Evolutionary conservation across 2,329 filamentous ascomycete species (phyloP).

Genomic region (Biscogniauxia marginata): DNA sequence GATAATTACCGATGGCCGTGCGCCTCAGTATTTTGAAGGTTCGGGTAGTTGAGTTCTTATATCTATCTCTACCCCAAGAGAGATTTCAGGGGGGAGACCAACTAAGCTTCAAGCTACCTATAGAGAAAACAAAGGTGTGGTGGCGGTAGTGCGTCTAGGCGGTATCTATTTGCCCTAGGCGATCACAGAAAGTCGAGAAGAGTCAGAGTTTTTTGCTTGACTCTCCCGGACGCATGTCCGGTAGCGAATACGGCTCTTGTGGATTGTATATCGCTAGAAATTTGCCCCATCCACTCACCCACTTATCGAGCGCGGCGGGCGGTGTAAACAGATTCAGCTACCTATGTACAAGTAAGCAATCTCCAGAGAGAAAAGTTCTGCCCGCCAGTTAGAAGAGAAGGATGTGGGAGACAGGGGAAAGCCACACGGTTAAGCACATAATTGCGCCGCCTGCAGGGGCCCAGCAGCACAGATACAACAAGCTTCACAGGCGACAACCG

Average conservation of each 20-base stretch:
- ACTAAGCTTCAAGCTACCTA: not conserved
- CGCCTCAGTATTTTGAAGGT: not conserved
- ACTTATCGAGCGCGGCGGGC: not conserved
- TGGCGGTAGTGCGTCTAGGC: not conserved
- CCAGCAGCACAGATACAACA: not conserved
- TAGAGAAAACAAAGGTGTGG: not conserved
- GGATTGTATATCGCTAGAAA: not conserved
- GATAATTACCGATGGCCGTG: not conserved
- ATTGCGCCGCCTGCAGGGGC: not conserved
- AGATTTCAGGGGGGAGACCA: not conserved
- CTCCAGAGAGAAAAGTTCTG: too few relatives aligned
- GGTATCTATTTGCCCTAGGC: not conserved
- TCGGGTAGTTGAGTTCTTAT: not conserved
- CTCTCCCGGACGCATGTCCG: not conserved
- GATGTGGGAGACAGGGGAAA: not conserved
- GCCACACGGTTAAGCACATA: not conserved
- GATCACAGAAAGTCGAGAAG: not conserved
- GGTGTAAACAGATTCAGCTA: too few relatives aligned
- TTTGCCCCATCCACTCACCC: not conserved
- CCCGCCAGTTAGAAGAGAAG: not conserved
- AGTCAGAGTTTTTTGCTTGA: not conserved
- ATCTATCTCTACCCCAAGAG: not conserved
- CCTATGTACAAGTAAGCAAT: too few relatives aligned
- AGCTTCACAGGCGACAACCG: not conserved
- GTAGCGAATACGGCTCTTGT: not conserved